Percentiles rank a stretch among this genome's conserved stretches.
phyloP scores from a whole-genome alignment of 345 rosid species.

The Citropsis articulata region DNA sequence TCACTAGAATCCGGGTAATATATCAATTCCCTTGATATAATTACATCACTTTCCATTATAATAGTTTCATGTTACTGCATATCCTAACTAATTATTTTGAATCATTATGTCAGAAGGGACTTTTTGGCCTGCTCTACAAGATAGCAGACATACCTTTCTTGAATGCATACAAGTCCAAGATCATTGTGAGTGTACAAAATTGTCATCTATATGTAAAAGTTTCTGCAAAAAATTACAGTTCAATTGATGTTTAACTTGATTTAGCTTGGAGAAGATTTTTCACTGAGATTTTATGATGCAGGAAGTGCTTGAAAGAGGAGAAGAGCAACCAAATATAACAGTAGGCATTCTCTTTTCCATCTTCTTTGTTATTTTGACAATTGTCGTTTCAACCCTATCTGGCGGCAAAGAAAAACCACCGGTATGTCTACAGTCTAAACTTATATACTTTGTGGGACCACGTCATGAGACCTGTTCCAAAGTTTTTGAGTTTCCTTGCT shows the following conservation, averaged over 20 bases:
- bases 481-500: not conserved
- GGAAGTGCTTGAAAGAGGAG: constrained; percentile 52
- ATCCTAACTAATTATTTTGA: constrained; percentile 2
- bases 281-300: constrained; percentile 6
- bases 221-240: not conserved
- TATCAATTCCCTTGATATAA: not conserved
- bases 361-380: constrained; percentile 24
- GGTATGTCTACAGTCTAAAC: not conserved
- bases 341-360: constrained; percentile 36
- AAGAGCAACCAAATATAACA: constrained; percentile 49
- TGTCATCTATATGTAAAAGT: not conserved
- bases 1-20: constrained; percentile 39
- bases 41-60: not conserved
- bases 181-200: constrained; percentile 19
- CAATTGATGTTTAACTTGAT: not conserved
- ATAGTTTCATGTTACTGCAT: not conserved
- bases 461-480: not conserved
- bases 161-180: constrained; percentile 22
- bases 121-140: constrained; percentile 29
- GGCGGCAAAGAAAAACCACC: constrained; percentile 38
- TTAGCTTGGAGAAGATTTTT: not conserved
- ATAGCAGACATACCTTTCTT: constrained; percentile 26
- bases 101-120: constrained; percentile 20
- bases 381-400: constrained; percentile 29
- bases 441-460: not conserved